phyloP scores from a whole-genome alignment of 2,329 filamentous ascomycete species.

The Cladosporium sp. region DNA sequence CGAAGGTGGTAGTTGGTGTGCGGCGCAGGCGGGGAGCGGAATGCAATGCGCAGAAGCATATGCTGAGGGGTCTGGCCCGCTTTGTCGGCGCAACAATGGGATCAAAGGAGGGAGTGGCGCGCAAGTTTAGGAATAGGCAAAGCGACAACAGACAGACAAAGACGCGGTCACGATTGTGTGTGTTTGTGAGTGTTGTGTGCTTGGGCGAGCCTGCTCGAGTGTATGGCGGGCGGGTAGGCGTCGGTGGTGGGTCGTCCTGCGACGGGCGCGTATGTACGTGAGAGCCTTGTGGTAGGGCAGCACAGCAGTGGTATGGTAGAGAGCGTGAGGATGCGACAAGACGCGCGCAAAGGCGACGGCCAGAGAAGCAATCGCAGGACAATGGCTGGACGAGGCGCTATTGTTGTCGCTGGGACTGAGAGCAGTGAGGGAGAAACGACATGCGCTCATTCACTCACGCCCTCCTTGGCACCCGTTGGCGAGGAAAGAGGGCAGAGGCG shows the following conservation, averaged over 20 bases:
- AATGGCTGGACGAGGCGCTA: background rate
- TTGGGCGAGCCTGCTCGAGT: constrained; percentile 1
- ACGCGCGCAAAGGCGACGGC: constrained; percentile 12
- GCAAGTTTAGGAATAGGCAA: constrained; percentile 5
- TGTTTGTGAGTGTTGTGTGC: too few relatives aligned
- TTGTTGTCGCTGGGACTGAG: background rate
- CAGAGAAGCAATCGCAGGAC: background rate
- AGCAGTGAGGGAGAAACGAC: background rate
- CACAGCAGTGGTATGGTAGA: background rate
- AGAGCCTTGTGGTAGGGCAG: too few relatives aligned
- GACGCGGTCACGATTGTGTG: constrained; percentile 2
- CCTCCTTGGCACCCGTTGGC: constrained; percentile 4
- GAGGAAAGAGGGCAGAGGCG: too few relatives aligned
- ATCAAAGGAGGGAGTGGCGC: background rate
- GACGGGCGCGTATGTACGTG: constrained; percentile 4
- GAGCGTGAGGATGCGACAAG: constrained; percentile 5
- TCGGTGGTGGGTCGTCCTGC: constrained; percentile 6
- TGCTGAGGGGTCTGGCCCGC: background rate
- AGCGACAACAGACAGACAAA: constrained; percentile 1
- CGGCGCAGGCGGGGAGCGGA: constrained; percentile 8
- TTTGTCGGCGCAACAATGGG: constrained; percentile 13
- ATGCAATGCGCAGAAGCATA: constrained; percentile 14
- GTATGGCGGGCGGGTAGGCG: background rate
- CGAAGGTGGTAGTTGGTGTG: constrained; percentile 2
- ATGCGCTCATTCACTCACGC: background rate